Evolutionary conservation across 176 grass and related monocot genomes (phyloP), one percentile per base, ranked within the genome.

Genomic region (Saccharum officinarum): DNA sequence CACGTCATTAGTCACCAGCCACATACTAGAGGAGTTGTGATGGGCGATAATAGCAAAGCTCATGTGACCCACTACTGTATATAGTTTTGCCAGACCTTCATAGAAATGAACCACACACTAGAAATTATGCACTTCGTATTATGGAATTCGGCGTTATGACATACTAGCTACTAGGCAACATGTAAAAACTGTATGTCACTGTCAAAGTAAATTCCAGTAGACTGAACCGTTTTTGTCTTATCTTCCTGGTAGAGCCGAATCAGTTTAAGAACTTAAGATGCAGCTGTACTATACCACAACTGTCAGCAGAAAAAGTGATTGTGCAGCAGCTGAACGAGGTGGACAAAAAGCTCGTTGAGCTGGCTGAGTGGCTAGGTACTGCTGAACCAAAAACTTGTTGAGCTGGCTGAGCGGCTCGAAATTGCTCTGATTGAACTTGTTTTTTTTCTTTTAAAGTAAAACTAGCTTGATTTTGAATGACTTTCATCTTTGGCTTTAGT

Each of bases 31-130:
- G 4, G 30, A 31, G 22, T 73, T 81, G 59, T 38, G 15, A 78
- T 67, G 46, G 59, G 61, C 4, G 37, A 75, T 71, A 75, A 61
- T 76, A 69, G 46, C 50, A 82, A 82, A 28, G 71, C 62, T 20
- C 25, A 23, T 69, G 62, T 37, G 40, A 46, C 79, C 17, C 28
- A 14, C 17, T 23, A 68, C 54, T 82, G 64, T 87, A 69, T 82
- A 87, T 87, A 82, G n/a, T 45, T 67, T 55, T 26, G 41, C 31
- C 8, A 61, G 12, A 60, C 13, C 69, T 67, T 7, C 31, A 55
- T 42, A 81, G 60, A 67, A 87, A 76, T 59, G 70, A 67, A 68
- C 44, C 46, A 33, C 33, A 42, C 18, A 16, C 6, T 39, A 52
- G 18, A 40, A 73, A 52, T 25, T 75, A 71, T 37, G 65, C 39